Base-by-base conservation (phyloP, 208 protist species). In the Eutreptiella sp. region DNA sequence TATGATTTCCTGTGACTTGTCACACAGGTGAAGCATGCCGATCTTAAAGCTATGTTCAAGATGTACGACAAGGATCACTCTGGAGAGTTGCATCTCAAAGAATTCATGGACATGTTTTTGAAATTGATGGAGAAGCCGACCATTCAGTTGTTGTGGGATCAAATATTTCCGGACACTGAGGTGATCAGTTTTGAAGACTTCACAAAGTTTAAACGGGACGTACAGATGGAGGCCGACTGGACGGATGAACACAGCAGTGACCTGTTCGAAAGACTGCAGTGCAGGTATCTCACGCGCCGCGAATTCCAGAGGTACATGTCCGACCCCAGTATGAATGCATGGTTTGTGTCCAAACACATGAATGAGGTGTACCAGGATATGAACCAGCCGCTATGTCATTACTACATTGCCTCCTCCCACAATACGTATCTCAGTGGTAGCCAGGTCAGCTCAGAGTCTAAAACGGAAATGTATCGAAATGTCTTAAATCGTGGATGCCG, bases 401-500 rank as follows among this genome's bases (percentile, higher is more conserved):
- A 84, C 53, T 84, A 27, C 33, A 66, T 81, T 14, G 43, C 45
- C 29, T 80, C 76, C 14, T 82, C 72, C 9, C 84, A 90, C 53
- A 90, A 90, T 46, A 90, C 85, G 2, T 90, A 90, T 53, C 57
- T 89, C 2, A 43, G 46, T 16, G 82, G 78, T 9, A 62, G 89
- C 57, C 2, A 63, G 50, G 32, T 61, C 4, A 5, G 16, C 9
- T 41, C 38, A 21, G 35, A 33, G 23, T 38, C 16, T 28, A 64
- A 32, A 31, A 41, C 47, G 31, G 60, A 76, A 2, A 71, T 66
- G 36, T 79, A 79, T 60, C 34, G 28, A 2, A 47, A 46, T 19
- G 63, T 63, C 0, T 38, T 81, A 14, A 38, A 38, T 2, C 31
- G 26, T 3, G 76, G 73, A 9, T 77, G 68, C 54, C 47, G 77